Evolutionary conservation across 495 filamentous ascomycete genomes (phyloP), one percentile per base, ranked within the genome.

Genomic region (Podospora didyma): DNA sequence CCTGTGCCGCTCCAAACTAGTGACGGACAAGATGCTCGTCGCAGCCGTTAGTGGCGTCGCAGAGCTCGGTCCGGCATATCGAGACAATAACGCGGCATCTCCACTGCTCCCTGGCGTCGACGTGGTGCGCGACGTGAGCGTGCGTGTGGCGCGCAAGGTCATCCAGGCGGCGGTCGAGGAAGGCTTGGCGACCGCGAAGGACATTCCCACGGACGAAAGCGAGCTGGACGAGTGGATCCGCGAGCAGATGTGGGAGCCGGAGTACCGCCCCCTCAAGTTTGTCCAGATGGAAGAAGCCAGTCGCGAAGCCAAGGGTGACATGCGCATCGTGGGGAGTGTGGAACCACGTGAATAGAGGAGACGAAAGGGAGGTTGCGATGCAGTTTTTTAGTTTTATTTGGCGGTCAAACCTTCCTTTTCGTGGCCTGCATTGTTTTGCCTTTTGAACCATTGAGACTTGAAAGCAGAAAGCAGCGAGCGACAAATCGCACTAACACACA

Each of bases 221-320:
- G 81, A 85, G 3, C 60, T 95, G 45, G 84, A 87, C 49, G 84
- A 88, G 69, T 96, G 92, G 92, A 86, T 96, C 54, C 69, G 82
- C 9, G 87, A 86, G 69, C 91, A 94, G 77, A 96, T 96, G 91
- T 96, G 91, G 92, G 82, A 92, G 58, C 80, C 91, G 2, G 70
- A 68, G 20, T 96, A 96, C 66, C 66, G 88, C 20, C 79, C 82
- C 31, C 65, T 94, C 49, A 80, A 74, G 62, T 73, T 73, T 23
- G 82, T 89, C 2, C 69, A 77, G 23, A 70, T 69, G 6, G 69
- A 69, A 1, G 67, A 61, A 11, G 84, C 84, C 5, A 80, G 73
- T 31, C 66, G 78, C 1, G 62, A 75, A 54, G 86, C 82, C 3
- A 85, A 69, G 71, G 85, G 85, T 0, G 83, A 88, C 70, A 58